Base-by-base conservation (phyloP, 257 asterid species). In the Craterostigma plantagineum region DNA sequence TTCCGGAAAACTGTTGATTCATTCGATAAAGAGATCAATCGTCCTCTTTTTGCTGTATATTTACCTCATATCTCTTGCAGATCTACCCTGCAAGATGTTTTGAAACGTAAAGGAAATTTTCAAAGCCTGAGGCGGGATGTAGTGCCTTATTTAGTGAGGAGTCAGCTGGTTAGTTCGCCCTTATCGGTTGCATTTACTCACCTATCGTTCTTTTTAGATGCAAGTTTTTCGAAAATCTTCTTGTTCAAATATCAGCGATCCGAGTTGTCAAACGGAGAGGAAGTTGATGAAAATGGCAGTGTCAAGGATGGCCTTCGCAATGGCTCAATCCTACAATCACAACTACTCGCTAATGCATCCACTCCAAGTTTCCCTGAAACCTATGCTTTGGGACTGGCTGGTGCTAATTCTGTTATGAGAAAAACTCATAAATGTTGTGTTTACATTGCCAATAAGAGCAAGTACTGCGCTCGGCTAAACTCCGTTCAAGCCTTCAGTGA, bases 401-500 rank as follows among this genome's bases (percentile, higher is more conserved):
- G n/a, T n/a, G n/a, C n/a, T n/a, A n/a, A n/a, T n/a, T n/a, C n/a
- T n/a, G n/a, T n/a, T n/a, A n/a, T n/a, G n/a, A 68, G 61, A 55
- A 76, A 74, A 54, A 72, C 92, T 35, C 93, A 87, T 52, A 87
- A 87, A 35, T 87, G 98, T 56, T 83, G 92, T 66, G 86, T 79
- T 59, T 79, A 76, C 57, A 77, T 82, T 63, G 92, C 95, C 45
- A 74, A 66, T 65, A 82, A 87, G 63, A 79, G 72, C 82, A 79
- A 79, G 53, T 87, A 87, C 59, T 87, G 98, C 53, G 90, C 71
- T 7, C 78, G 91, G 44, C 52, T 87, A 43, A 83, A 75, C 60
- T 76, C 98, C 48, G 68, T 87, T 53, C 98, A 87, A 57, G 82
- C 98, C 38, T 87, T 76, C 72, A 70, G 71, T 12, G 93, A 87